Percentiles rank a stretch among this genome's conserved stretches.
Conservation (phyloP, 805 yeast genomes). For the Deakozyma indianensis region DNA sequence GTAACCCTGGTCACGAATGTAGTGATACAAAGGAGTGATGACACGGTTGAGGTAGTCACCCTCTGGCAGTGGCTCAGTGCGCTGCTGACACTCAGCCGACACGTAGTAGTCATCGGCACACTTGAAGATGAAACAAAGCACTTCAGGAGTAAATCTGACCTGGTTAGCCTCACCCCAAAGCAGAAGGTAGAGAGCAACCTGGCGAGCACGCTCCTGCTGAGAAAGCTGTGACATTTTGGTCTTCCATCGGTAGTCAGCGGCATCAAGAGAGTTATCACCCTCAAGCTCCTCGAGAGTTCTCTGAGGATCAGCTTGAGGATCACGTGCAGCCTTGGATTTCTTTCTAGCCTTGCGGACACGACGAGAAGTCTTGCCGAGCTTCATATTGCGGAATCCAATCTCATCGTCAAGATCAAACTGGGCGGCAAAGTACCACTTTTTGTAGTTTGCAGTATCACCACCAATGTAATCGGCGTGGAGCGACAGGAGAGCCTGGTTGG, state of each 20-base stretch:
- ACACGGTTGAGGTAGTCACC: slow-evolving; percentile 82
- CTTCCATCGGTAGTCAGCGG: slow-evolving; percentile 78
- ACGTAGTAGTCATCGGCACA: slow-evolving; percentile 82
- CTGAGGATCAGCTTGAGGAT: slow-evolving; percentile 37
- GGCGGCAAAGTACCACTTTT: slow-evolving; percentile 87
- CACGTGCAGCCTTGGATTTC: slow-evolving; percentile 32
- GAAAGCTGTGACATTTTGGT: slow-evolving; percentile 39
- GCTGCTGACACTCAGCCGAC: slow-evolving; percentile 84
- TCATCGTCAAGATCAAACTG: slow-evolving; percentile 64
- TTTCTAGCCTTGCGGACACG: slow-evolving; percentile 34
- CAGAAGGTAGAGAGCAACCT: slow-evolving; percentile 45
- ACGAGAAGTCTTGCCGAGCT: slow-evolving; percentile 33
- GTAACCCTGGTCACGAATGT: slow-evolving; percentile 54
- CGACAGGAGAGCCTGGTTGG: slow-evolving; percentile 54
- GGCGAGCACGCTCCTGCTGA: slow-evolving; percentile 46
- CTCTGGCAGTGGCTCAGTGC: slow-evolving; percentile 29
- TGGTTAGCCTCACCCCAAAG: slow-evolving; percentile 74
- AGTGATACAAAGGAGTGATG: slow-evolving; percentile 74
- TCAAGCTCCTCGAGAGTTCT: slow-evolving; percentile 51
- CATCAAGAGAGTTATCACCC: slow-evolving; percentile 51
- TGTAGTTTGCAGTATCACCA: slow-evolving; percentile 73
- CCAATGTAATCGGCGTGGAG: slow-evolving; percentile 88
- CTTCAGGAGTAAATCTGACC: slow-evolving; percentile 84
- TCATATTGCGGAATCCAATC: slow-evolving; percentile 42
- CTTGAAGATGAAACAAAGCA: slow-evolving; percentile 87